phyloP scores from a whole-genome alignment of 805 yeast species.

The Candida manassasensis region DNA sequence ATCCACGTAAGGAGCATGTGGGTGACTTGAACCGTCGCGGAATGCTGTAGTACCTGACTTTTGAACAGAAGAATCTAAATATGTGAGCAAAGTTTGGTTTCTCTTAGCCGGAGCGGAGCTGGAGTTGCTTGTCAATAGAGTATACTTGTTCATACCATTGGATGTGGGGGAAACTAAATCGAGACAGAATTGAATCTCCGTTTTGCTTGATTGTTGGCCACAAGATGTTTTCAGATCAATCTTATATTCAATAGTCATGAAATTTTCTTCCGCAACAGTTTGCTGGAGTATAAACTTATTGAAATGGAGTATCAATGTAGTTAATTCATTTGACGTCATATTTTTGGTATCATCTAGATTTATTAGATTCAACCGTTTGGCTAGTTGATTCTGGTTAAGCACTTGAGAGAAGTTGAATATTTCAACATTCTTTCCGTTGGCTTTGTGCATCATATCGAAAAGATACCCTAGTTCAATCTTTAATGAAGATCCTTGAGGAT shows the following conservation, averaged over 20 bases:
- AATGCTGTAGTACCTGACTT: conserved; percentile 46
- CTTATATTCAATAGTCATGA: conserved; percentile 42
- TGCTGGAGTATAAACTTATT: conserved; percentile 54
- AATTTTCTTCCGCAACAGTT: conserved; percentile 41
- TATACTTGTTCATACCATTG: conserved; percentile 20
- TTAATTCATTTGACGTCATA: conserved; percentile 40
- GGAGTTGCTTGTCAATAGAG: conserved; percentile 4
- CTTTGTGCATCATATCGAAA: conserved; percentile 85
- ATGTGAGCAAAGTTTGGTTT: conserved; percentile 42
- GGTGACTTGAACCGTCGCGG: conserved; percentile 37
- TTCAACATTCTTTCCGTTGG: conserved; percentile 72
- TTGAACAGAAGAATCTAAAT: conserved; percentile 59
- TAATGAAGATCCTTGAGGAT: conserved; percentile 47
- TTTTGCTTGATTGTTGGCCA: background rate
- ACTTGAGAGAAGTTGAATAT: conserved; percentile 68
- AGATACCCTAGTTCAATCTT: conserved; percentile 82
- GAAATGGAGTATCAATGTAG: conserved; percentile 47
- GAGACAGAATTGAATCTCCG: conserved; percentile 27
- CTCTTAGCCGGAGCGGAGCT: conserved; percentile 14
- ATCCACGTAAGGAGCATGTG: conserved; percentile 39
- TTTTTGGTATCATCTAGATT: conserved; percentile 45
- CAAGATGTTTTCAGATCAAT: conserved; percentile 37
- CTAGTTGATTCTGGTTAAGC: conserved; percentile 37
- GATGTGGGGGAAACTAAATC: conserved; percentile 41
- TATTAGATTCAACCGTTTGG: conserved; percentile 47